Conservation (phyloP, 345 rosid species). For the Citrus glauca region DNA sequence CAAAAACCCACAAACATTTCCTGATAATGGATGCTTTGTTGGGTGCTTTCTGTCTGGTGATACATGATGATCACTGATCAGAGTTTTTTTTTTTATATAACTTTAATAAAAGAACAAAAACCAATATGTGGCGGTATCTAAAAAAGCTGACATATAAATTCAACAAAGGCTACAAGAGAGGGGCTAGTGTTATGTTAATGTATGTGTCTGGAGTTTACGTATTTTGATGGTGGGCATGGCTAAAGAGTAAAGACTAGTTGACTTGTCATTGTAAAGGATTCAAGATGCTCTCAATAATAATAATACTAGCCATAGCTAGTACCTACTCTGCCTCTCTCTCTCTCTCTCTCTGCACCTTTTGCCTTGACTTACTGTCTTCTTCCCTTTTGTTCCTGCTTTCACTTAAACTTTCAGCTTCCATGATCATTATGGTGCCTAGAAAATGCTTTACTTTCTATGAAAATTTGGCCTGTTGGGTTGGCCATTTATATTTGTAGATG, state of each 20-base stretch:
- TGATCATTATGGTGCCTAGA: neutral
- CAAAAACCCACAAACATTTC: conserved; percentile 5
- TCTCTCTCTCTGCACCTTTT: neutral
- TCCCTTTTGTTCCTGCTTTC: neutral
- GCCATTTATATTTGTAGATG: neutral
- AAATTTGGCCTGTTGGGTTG: neutral
- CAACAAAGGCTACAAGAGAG: neutral
- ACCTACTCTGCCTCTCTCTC: neutral
- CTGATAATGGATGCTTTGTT: neutral
- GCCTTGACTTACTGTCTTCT: conserved; percentile 10
- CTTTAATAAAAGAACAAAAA: neutral
- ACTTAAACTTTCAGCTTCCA: neutral
- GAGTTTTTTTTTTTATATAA: neutral
- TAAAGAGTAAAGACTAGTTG: conserved; percentile 1
- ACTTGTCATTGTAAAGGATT: conserved; percentile 13
- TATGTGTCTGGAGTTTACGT: neutral
- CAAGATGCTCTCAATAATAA: neutral
- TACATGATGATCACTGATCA: neutral
- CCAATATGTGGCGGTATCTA: neutral
- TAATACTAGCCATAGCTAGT: neutral
- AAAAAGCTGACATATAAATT: conserved; percentile 3
- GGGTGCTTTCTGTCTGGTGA: conserved; percentile 14
- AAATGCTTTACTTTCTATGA: neutral
- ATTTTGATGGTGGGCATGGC: conserved; percentile 11
- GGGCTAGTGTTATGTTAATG: neutral